Evolutionary conservation across 306 rosid genomes (phyloP).

Genomic region (Acacia crassicarpa): DNA sequence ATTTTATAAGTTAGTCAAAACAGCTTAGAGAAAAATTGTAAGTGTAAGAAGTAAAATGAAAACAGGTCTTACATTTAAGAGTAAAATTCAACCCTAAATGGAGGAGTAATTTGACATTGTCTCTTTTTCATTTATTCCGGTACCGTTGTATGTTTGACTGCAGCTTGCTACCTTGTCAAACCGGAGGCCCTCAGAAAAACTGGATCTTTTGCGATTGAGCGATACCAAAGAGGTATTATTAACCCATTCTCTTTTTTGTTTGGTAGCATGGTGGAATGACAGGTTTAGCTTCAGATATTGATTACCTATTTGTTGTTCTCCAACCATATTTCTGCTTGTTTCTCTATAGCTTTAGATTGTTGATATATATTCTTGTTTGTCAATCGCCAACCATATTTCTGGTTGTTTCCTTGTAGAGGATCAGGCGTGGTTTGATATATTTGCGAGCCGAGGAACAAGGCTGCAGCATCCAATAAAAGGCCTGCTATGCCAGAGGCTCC

Average conservation of each 20-base stretch:
- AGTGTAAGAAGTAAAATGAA: too few species aligned
- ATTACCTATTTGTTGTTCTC: neutral
- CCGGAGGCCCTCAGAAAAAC: conserved; percentile 76
- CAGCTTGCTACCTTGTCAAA: conserved; percentile 83
- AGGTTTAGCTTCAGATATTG: neutral
- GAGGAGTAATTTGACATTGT: neutral
- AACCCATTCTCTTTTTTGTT: neutral
- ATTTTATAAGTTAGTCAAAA: too few species aligned
- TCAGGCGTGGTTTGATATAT: conserved; percentile 66
- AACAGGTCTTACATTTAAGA: too few species aligned
- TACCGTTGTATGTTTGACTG: conserved; percentile 30
- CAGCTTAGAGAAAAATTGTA: too few species aligned
- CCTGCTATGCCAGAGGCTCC: conserved; percentile 13
- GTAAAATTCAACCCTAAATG: too few species aligned
- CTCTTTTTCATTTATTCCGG: neutral
- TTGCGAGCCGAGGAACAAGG: conserved; percentile 69
- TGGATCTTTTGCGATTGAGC: conserved; percentile 75
- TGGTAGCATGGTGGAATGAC: neutral
- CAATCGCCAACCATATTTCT: neutral
- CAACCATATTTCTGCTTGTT: neutral
- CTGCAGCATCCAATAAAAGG: conserved; percentile 66
- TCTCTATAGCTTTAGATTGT: neutral
- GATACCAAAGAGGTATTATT: conserved; percentile 80
- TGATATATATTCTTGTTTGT: neutral
- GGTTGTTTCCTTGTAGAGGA: conserved; percentile 55